phyloP scores from a whole-genome alignment of 2,329 filamentous ascomycete species.

The Colletotrichum endophyticum region DNA sequence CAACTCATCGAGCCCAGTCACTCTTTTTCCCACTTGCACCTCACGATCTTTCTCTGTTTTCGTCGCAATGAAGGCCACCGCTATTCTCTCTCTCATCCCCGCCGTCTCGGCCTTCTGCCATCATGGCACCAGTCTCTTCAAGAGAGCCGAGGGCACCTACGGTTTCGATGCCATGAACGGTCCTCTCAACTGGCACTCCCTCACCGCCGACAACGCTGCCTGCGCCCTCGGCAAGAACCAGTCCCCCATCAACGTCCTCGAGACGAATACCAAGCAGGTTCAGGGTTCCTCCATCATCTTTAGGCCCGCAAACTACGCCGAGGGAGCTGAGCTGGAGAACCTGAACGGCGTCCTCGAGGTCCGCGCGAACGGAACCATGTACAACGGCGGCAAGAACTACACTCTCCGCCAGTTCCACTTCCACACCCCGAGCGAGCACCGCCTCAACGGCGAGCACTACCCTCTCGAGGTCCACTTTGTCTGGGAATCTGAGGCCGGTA shows the following conservation, averaged over 20 bases:
- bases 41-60: not conserved
- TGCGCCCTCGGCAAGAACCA: constrained; percentile 56
- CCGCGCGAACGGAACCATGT: constrained; percentile 51
- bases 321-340: constrained; percentile 52
- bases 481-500: constrained; percentile 35
- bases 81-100: constrained; percentile 22
- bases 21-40: not conserved
- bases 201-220: constrained; percentile 47
- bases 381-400: constrained; percentile 42
- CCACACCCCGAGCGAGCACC: constrained; percentile 65
- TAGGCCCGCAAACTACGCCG: constrained; percentile 37
- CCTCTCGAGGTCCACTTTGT: constrained; percentile 49
- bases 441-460: constrained; percentile 46
- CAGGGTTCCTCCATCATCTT: constrained; percentile 35
- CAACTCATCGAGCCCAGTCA: not conserved
- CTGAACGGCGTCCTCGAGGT: constrained; percentile 57
- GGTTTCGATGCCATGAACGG: constrained; percentile 47
- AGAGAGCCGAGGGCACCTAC: constrained; percentile 32
- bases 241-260: constrained; percentile 60
- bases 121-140: constrained; percentile 40
- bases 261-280: constrained; percentile 21
- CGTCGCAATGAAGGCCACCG: constrained; percentile 24
- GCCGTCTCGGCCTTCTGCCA: constrained; percentile 29
- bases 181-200: constrained; percentile 57
- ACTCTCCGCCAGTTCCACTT: constrained; percentile 62